A percentile compares a stretch with the other conserved stretches of the same genome.
phyloP scores from a whole-genome alignment of 768 basidiomycete species.

The Termitomyces sp. region DNA sequence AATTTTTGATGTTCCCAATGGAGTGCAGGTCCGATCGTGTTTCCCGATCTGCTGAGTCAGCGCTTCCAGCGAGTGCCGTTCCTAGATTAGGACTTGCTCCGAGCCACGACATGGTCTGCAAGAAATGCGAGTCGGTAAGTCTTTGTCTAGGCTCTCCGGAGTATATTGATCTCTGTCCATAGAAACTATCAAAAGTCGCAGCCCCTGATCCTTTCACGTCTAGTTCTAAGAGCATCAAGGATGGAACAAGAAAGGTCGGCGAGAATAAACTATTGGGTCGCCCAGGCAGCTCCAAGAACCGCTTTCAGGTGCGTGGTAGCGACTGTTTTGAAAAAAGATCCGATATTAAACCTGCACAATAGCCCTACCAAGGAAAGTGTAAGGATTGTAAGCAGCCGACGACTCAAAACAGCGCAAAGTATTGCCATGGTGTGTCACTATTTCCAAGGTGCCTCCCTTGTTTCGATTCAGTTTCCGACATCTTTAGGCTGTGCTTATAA shows the following conservation, averaged over 20 bases:
- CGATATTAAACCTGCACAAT: constrained; percentile 17
- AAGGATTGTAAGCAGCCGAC: constrained; percentile 82
- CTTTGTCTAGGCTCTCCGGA: constrained; percentile 10
- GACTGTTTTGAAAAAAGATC: constrained; percentile 13
- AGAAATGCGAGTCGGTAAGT: constrained; percentile 74
- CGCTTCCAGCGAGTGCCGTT: constrained; percentile 3
- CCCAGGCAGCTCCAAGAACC: constrained; percentile 67
- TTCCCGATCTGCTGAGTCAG: constrained; percentile 28
- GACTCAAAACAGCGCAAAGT: constrained; percentile 85
- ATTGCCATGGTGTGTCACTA: constrained; percentile 69
- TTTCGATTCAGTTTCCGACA: constrained; percentile 2
- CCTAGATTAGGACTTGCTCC: constrained; percentile 10
- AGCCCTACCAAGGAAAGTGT: constrained; percentile 86
- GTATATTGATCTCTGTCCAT: constrained; percentile 17
- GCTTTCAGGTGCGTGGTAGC: constrained; percentile 57
- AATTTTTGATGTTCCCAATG: too few species aligned
- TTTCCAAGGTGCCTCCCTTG: not conserved
- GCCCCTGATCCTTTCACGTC: constrained; percentile 85
- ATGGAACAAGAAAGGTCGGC: constrained; percentile 73
- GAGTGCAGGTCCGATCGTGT: too few species aligned
- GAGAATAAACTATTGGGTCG: constrained; percentile 79
- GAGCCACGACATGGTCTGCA: constrained; percentile 67
- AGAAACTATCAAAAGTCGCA: constrained; percentile 91
- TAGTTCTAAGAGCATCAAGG: constrained; percentile 69
- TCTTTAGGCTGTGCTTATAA: constrained; percentile 77